Percentiles rank a stretch among this genome's conserved stretches.
Evolutionary conservation across 2,329 filamentous ascomycete genomes (phyloP).

Genomic region (Proliferodiscus dingleyae): DNA sequence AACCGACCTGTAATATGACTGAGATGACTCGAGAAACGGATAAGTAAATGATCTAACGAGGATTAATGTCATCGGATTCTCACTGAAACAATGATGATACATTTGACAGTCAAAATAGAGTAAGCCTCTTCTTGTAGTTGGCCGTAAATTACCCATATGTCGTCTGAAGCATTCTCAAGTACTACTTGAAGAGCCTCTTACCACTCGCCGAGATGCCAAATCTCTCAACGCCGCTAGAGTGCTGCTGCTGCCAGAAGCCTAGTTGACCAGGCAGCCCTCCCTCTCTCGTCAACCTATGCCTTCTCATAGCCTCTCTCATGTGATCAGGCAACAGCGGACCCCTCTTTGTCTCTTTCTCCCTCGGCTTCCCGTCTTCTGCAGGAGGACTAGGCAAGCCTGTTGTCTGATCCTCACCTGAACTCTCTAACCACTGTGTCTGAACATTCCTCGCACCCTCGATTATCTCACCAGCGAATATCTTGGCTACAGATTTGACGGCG

Average conservation of each 20-base stretch:
- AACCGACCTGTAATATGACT: too few relatives aligned
- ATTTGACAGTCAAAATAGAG: too few relatives aligned
- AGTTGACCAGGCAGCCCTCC: constrained; percentile 55
- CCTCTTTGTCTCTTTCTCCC: constrained; percentile 36
- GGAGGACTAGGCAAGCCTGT: constrained; percentile 44
- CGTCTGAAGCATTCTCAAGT: too few relatives aligned
- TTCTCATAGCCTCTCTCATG: constrained; percentile 65
- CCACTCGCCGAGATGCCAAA: constrained; percentile 37
- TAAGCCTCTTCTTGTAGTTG: too few relatives aligned
- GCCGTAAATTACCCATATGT: too few relatives aligned
- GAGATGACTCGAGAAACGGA: too few relatives aligned
- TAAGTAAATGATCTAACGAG: too few relatives aligned
- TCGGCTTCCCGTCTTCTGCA: constrained; percentile 25
- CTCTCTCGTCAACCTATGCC: constrained; percentile 60
- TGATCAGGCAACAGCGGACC: constrained; percentile 69
- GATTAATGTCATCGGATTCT: too few relatives aligned
- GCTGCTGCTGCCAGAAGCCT: constrained; percentile 57
- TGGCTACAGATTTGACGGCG: constrained; percentile 70
- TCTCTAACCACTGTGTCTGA: constrained; percentile 65
- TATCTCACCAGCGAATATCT: constrained; percentile 71
- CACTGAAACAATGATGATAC: too few relatives aligned
- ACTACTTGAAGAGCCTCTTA: constrained; percentile 31
- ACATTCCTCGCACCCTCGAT: constrained; percentile 67
- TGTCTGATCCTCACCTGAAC: constrained; percentile 51
- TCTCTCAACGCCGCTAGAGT: constrained; percentile 53